phyloP scores from a whole-genome alignment of 371 early-diverging fungal genomes.

The Mucor saturninus region DNA sequence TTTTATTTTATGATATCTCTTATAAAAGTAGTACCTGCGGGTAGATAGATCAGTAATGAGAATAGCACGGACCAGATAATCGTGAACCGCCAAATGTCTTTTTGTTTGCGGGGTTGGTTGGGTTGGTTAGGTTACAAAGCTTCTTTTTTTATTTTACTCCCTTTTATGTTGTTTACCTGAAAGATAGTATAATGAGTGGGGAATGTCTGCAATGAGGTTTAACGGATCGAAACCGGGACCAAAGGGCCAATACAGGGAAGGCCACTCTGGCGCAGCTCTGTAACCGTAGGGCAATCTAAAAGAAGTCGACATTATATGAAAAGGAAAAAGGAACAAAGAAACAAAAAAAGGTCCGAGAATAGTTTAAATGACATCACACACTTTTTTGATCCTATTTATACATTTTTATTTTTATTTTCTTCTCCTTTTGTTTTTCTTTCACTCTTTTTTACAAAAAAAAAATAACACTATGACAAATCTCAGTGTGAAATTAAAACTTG shows the following conservation, averaged over 20 bases:
- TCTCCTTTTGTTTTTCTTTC: constrained; percentile 9
- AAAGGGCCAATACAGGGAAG: constrained; percentile 70
- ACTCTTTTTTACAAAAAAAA: constrained; percentile 6
- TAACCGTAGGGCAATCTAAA: constrained; percentile 64
- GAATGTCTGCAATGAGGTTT: constrained; percentile 46
- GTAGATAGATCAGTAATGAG: constrained; percentile 44
- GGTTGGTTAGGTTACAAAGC: too few relatives aligned
- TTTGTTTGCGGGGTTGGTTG: too few relatives aligned
- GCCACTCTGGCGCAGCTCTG: constrained; percentile 59
- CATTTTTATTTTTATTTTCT: background rate
- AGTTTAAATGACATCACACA: background rate
- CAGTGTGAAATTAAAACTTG: constrained; percentile 45
- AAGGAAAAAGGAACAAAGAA: constrained; percentile 1
- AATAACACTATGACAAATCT: constrained; percentile 38
- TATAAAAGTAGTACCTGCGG: constrained; percentile 39
- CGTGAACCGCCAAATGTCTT: constrained; percentile 56
- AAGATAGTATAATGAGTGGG: constrained; percentile 52
- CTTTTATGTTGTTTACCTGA: constrained; percentile 29
- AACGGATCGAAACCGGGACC: constrained; percentile 46
- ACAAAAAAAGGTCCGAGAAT: background rate
- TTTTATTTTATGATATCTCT: background rate
- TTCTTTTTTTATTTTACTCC: background rate
- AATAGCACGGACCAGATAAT: constrained; percentile 54
- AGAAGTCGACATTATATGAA: constrained; percentile 36
- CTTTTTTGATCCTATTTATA: background rate